Base-by-base conservation (phyloP, 1,284 basidiomycete genomes). In the Ustilago bromivora region DNA sequence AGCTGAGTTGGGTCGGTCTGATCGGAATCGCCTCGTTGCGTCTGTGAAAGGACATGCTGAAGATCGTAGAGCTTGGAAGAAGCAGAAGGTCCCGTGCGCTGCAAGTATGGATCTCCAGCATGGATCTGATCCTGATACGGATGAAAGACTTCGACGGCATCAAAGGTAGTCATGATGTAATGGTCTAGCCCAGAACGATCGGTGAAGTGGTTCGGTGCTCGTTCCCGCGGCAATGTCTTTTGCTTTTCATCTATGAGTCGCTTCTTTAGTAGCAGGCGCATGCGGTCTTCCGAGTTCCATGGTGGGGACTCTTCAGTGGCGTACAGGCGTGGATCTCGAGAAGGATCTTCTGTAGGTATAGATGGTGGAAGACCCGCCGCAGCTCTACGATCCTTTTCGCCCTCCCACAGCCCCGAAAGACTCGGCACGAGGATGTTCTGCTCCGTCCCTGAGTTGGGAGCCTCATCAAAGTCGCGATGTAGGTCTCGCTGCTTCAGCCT, bases 361-460 rank as follows among this genome's bases (percentile, higher is more conserved):
- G 75, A 80, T 0, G 77, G 55, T 6, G 78, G 70, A 3, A 85
- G 65, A 3, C 82, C 82, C 0, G 73, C 78, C 7, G 76, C 71
- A 41, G 63, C 54, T 34, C 96, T 89, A 4, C 95, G 90, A 11
- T 89, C 88, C 11, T 92, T 91, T 85, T 98, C 96, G 79, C 97
- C 95, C 62, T 96, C 93, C 96, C 96, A 99, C 1, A 99, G 89
- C 85, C 97, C 96, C 61, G 92, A 91, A 60, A 98, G 92, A 78
- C 94, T 92, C 34, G 92, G 89, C 0, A 99, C 93, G 31, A 97
- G 90, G 57, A 94, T 94, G 76, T 94, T 93, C 15, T 67, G 58
- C 12, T 63, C 57, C 8, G 61, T 34, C 4, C 55, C 55, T 4
- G 60, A 38, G 43, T 35, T 36, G 8, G 40, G n/a, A 4, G 36